Conservation (phyloP, 2,329 filamentous ascomycete species). For the Pseudogymnoascus sp. region DNA sequence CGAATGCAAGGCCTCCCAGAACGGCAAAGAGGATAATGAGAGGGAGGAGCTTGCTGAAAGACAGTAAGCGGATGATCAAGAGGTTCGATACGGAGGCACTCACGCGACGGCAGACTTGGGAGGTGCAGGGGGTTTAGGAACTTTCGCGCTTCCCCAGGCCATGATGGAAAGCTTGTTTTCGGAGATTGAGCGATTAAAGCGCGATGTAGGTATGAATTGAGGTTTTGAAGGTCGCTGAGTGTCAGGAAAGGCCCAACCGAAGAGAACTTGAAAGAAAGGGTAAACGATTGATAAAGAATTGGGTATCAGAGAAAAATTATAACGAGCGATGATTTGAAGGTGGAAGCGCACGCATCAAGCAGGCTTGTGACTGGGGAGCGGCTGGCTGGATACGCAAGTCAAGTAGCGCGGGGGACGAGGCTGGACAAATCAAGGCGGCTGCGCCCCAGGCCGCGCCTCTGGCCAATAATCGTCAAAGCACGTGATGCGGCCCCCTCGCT, state of each 20-base stretch:
- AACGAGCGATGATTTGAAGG: not conserved
- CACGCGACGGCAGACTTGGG: constrained; percentile 29
- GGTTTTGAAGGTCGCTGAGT: not conserved
- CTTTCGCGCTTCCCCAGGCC: constrained; percentile 27
- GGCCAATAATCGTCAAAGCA: not conserved
- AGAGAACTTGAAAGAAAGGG: not conserved
- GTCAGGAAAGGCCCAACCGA: not conserved
- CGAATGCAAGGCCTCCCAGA: constrained; percentile 50
- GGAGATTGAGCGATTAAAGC: constrained; percentile 10
- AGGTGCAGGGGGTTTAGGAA: constrained; percentile 24
- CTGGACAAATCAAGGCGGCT: constrained; percentile 9
- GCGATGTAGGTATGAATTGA: not conserved
- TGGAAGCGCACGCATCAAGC: not conserved
- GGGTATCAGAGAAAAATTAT: constrained; percentile 5
- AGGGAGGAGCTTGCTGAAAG: constrained; percentile 50
- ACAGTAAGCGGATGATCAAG: not conserved
- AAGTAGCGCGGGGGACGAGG: constrained; percentile 7
- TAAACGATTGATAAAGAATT: not conserved
- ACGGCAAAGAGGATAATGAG: constrained; percentile 56
- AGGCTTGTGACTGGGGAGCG: not conserved
- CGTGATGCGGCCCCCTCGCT: not conserved
- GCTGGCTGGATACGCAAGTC: not conserved
- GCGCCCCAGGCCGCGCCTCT: not conserved
- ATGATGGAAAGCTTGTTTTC: constrained; percentile 23
- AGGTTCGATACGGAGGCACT: not conserved